phyloP scores from a whole-genome alignment of 352 stramenopile species.

The Globisporangium uncinulatum region DNA sequence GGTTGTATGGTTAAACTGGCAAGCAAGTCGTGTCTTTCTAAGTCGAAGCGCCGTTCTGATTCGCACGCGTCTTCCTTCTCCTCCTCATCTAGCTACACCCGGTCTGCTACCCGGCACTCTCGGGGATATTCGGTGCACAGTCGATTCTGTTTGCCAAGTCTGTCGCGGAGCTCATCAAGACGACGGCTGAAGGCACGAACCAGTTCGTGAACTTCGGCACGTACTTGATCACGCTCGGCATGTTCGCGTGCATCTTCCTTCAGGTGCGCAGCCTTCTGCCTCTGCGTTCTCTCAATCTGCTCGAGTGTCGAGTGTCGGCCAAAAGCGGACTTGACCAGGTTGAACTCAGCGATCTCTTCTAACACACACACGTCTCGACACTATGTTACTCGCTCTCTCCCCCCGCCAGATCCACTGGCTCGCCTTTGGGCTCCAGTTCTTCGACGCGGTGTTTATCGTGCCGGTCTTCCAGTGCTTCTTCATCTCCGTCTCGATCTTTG shows the following conservation, averaged over 20 bases:
- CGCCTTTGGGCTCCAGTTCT: conserved; percentile 69
- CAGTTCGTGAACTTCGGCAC: conserved; percentile 70
- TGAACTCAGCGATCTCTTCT: not conserved
- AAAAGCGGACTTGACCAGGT: not conserved
- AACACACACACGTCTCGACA: not conserved
- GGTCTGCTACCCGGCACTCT: conserved; percentile 65
- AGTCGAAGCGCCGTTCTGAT: not conserved
- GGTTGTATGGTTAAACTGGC: not conserved
- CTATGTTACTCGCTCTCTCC: too few species aligned
- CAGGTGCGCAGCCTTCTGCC: conserved; percentile 20
- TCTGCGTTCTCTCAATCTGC: not conserved
- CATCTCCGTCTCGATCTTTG: conserved; percentile 87
- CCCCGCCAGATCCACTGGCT: conserved; percentile 74
- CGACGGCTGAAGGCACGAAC: conserved; percentile 58
- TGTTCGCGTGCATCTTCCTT: conserved; percentile 79
- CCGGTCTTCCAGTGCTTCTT: conserved; percentile 89
- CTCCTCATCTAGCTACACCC: conserved; percentile 34
- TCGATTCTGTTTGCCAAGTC: conserved; percentile 83
- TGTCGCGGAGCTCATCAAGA: conserved; percentile 78
- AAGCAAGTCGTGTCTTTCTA: too few species aligned
- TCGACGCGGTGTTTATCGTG: conserved; percentile 86
- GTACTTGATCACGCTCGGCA: conserved; percentile 74
- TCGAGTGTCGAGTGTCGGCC: not conserved
- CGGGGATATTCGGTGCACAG: conserved; percentile 72
- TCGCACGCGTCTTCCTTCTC: not conserved